Evolutionary conservation across 2,329 filamentous ascomycete species (phyloP).

Genomic region (Alternaria alternata): DNA sequence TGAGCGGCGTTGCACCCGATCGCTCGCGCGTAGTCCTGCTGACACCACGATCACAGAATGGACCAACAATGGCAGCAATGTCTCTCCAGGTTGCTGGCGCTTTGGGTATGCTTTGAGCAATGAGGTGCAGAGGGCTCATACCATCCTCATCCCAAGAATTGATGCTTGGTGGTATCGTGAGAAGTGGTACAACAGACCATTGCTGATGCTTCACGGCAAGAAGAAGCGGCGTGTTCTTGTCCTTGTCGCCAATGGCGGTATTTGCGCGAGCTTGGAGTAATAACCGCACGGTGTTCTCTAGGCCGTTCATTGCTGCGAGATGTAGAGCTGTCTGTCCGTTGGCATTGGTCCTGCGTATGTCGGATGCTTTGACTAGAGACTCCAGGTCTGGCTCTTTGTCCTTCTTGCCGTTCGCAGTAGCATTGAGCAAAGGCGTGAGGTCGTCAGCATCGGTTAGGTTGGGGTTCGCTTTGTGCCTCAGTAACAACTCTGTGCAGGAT

Average conservation of each 20-base stretch:
- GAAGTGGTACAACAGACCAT: constrained; percentile 38
- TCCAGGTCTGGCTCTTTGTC: constrained; percentile 36
- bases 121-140: constrained; percentile 44
- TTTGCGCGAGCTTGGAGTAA: constrained; percentile 38
- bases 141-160: constrained; percentile 44
- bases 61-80: constrained; percentile 30
- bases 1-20: constrained; percentile 46
- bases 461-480: constrained; percentile 33
- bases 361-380: constrained; percentile 32
- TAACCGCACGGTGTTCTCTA: constrained; percentile 26
- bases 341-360: constrained; percentile 26
- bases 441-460: constrained; percentile 26
- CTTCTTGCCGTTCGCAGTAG: constrained; percentile 19
- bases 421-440: constrained; percentile 35
- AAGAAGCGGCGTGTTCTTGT: constrained; percentile 41
- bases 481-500: constrained; percentile 34
- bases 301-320: constrained; percentile 39
- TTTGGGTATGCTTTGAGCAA: constrained; percentile 34
- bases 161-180: constrained; percentile 40
- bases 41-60: constrained; percentile 43
- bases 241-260: constrained; percentile 28
- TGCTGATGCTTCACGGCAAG: constrained; percentile 39
- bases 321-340: constrained; percentile 36
- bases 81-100: constrained; percentile 36
- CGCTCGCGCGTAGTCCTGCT: constrained; percentile 45